A percentile compares a stretch with the other conserved stretches of the same genome.
Evolutionary conservation across 352 stramenopile species (phyloP).

Genomic region (Pythium myriotylum): DNA sequence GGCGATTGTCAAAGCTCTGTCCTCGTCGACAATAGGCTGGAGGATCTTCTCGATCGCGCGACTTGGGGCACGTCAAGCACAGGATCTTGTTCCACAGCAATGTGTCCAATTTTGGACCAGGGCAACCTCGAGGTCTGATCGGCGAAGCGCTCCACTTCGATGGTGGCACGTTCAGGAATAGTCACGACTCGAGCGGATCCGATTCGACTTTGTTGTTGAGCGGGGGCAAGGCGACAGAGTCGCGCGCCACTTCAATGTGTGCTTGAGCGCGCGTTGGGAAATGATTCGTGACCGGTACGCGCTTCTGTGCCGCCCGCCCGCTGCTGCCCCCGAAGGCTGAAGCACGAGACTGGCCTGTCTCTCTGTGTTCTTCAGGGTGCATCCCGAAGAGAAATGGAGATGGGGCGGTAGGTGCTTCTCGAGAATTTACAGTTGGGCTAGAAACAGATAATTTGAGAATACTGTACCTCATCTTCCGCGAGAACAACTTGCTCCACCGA

Average conservation of each 20-base stretch:
- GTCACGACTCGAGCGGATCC: not conserved
- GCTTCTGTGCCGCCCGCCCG: conserved; percentile 13
- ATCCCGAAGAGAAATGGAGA: conserved; percentile 4
- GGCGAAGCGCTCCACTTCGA: conserved; percentile 15
- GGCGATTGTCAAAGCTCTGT: too few species aligned
- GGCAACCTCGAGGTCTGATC: conserved; percentile 6
- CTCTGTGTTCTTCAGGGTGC: conserved; percentile 11
- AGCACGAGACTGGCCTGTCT: not conserved
- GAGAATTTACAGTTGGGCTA: not conserved
- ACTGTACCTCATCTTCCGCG: not conserved
- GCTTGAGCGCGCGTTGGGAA: not conserved
- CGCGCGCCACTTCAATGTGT: conserved; percentile 13
- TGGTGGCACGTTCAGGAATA: conserved; percentile 23
- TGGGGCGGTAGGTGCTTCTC: not conserved
- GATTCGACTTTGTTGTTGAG: not conserved
- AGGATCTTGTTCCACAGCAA: not conserved
- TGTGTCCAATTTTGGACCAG: conserved; percentile 20
- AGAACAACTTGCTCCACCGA: conserved; percentile 5
- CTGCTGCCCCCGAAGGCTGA: not conserved
- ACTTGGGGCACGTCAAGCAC: not conserved
- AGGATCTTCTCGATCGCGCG: not conserved
- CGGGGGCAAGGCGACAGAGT: conserved; percentile 1
- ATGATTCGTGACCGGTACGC: not conserved
- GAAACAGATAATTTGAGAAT: not conserved
- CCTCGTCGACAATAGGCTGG: too few species aligned